Evolutionary conservation across 768 basidiomycete genomes (phyloP), one percentile per base, ranked within the genome.

Genomic region (Hebeloma cylindrosporum): DNA sequence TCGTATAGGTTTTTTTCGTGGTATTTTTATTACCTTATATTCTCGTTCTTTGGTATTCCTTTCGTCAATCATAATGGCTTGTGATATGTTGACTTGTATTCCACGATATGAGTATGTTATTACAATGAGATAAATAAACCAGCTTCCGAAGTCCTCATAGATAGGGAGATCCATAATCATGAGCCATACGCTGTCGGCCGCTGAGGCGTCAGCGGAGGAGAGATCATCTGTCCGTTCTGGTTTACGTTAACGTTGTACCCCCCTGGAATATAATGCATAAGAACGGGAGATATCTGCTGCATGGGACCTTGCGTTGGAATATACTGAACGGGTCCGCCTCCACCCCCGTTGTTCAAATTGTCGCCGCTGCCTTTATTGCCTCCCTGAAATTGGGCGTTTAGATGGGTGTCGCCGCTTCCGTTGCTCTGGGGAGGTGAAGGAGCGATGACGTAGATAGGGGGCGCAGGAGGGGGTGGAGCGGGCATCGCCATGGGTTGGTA

Each of bases 401-500:
- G 8, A 17, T 34, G 11, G 20, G 43, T 26, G 27, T 34, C 40
- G 41, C 34, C 23, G 8, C 31, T 31, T 13, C 34, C 50, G 17
- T 56, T 48, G 40, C 52, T 62, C 27, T 56, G 53, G 3, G 59
- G 60, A 8, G 60, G 59, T 2, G 57, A 52, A 5, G 60, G 58
- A 1, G 54, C 25, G 25, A 60, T 48, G 17, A 48, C 52, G 43
- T 60, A 61, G 17, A 60, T 36, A 8, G 55, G 45, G 14, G 38
- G 45, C n/a, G 36, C 23, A 37, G 45, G 48, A 26, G 47, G 28
- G 22, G 33, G 34, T 21, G 45, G 17, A 2, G 50, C 27, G 16
- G 48, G 29, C 36, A 61, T 52, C 1, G 53, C 51, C 49, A 62
- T 56, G 17, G 60, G 59, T 30, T 62, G 60, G 34, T 47, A 60